phyloP scores from a whole-genome alignment of 1,139 yeast species.

The Blastobotrys petasosporus region DNA sequence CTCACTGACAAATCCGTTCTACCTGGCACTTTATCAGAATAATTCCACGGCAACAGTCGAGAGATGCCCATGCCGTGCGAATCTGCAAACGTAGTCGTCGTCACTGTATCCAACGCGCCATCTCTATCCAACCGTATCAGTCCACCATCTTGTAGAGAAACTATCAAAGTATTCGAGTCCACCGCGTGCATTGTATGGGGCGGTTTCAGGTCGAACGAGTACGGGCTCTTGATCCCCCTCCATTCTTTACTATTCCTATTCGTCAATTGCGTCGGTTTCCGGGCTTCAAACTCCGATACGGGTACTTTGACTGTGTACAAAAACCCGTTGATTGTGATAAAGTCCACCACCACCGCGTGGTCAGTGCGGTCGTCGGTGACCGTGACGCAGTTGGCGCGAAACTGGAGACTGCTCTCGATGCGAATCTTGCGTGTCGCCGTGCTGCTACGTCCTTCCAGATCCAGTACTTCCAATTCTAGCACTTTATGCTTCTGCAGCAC shows the following conservation, averaged over 20 bases:
- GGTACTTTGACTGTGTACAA: constrained; percentile 24
- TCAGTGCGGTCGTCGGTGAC: constrained; percentile 18
- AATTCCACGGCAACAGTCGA: constrained; percentile 21
- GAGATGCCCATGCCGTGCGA: constrained; percentile 17
- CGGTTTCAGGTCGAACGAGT: constrained; percentile 62
- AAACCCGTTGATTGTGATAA: constrained; percentile 24
- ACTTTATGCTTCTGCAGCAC: constrained; percentile 18
- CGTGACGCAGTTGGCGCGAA: constrained; percentile 22
- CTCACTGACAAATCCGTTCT: constrained; percentile 25
- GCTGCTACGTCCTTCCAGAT: constrained; percentile 12
- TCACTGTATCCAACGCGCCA: constrained; percentile 22
- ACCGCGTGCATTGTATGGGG: constrained; percentile 53
- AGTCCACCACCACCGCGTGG: constrained; percentile 23
- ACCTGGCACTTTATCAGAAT: constrained; percentile 30
- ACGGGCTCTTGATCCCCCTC: constrained; percentile 42
- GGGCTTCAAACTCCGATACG: constrained; percentile 17
- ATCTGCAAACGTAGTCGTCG: constrained; percentile 22
- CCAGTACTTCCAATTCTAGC: constrained; percentile 24
- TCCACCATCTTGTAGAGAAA: constrained; percentile 62
- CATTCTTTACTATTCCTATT: constrained; percentile 22
- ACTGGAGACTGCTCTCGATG: constrained; percentile 19
- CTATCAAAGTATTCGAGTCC: constrained; percentile 41
- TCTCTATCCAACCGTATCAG: constrained; percentile 49
- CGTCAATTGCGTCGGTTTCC: constrained; percentile 9
- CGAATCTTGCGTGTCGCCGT: constrained; percentile 20